A percentile compares a stretch with the other conserved stretches of the same genome.
Conservation (phyloP, 228 moss, liverwort and hornwort genomes). For the Sphagnum fallax region DNA sequence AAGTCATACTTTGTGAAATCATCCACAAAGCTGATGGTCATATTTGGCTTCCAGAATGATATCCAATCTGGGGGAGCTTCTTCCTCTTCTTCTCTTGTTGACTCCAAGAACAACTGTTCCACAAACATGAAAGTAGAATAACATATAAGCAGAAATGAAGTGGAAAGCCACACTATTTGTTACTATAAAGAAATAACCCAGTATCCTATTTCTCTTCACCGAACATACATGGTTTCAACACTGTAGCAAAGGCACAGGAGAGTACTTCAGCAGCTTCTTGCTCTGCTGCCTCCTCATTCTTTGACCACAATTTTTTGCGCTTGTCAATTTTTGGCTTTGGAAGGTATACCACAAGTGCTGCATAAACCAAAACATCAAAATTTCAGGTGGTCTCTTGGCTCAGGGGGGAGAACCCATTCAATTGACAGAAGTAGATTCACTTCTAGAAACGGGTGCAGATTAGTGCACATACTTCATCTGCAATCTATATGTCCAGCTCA, state of each 20-base stretch:
- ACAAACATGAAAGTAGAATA: too few relatives aligned
- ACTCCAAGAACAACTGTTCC: constrained; percentile 35
- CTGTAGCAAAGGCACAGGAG: too few relatives aligned
- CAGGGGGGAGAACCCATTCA: too few relatives aligned
- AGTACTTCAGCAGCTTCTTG: constrained; percentile 31
- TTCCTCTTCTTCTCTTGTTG: constrained; percentile 24
- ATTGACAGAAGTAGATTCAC: too few relatives aligned
- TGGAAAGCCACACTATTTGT: too few relatives aligned
- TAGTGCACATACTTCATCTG: too few relatives aligned
- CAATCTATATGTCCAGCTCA: too few relatives aligned
- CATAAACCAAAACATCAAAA: constrained; percentile 4
- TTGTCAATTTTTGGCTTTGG: constrained; percentile 78
- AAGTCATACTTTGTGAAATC: constrained; percentile 72
- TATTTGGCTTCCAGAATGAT: constrained; percentile 80
- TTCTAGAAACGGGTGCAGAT: too few relatives aligned
- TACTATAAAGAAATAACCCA: too few relatives aligned
- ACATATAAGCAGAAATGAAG: background rate
- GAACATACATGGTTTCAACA: too few relatives aligned
- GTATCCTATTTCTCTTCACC: too few relatives aligned
- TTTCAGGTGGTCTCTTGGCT: too few relatives aligned
- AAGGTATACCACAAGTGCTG: constrained; percentile 63
- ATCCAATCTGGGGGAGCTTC: constrained; percentile 54
- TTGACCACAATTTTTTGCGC: constrained; percentile 68
- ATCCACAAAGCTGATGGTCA: constrained; percentile 82
- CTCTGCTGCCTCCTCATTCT: constrained; percentile 25